These are phyloP conservation scores for Fusarium irregulare DNA, from an alignment of 2,329 filamentous ascomycete genomes.

Conservation along the genomic window DNA sequence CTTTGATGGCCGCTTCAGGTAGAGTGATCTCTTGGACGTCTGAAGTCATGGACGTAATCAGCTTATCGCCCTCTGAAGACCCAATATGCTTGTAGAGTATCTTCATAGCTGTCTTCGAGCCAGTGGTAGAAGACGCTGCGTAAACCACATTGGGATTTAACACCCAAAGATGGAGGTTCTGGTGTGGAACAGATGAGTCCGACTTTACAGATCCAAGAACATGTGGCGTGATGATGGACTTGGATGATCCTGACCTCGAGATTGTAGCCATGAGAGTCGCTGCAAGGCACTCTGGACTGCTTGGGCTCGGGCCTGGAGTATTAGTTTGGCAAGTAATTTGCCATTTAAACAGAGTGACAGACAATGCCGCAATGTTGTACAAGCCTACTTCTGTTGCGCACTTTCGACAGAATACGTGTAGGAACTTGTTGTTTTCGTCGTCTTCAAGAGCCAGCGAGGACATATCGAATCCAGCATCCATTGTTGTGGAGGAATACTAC, in stretches of 20 bases:
- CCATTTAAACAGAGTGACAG: slow-evolving; percentile 69
- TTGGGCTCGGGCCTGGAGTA: slow-evolving; percentile 48
- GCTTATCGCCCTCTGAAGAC: slow-evolving; percentile 57
- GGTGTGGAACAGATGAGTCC: slow-evolving; percentile 10
- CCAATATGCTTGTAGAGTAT: slow-evolving; percentile 62
- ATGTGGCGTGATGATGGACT: slow-evolving; percentile 62
- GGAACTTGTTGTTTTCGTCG: slow-evolving; percentile 43
- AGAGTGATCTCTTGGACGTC: slow-evolving; percentile 70
- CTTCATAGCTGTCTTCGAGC: slow-evolving; percentile 60
- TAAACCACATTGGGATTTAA: slow-evolving; percentile 67
- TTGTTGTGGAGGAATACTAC: slow-evolving; percentile 54
- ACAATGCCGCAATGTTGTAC: slow-evolving; percentile 57
- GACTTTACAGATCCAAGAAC: slow-evolving; percentile 17
- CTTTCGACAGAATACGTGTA: slow-evolving; percentile 58
- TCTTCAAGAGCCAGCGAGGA: slow-evolving; percentile 47
- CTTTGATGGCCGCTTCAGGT: slow-evolving; percentile 61
- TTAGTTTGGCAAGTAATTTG: slow-evolving; percentile 57
- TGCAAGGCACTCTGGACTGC: slow-evolving; percentile 62
- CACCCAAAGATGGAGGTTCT: slow-evolving; percentile 64
- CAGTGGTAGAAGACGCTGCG: slow-evolving; percentile 54
- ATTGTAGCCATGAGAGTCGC: slow-evolving; percentile 65
- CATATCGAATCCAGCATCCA: slow-evolving; percentile 47
- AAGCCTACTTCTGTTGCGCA: slow-evolving; percentile 62
- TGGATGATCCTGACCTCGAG: slow-evolving; percentile 67
- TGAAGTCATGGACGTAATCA: slow-evolving; percentile 63